These are phyloP conservation scores for Phoma sp. DNA, from an alignment of 2,329 filamentous ascomycete genomes.

Conservation along the genomic window DNA sequence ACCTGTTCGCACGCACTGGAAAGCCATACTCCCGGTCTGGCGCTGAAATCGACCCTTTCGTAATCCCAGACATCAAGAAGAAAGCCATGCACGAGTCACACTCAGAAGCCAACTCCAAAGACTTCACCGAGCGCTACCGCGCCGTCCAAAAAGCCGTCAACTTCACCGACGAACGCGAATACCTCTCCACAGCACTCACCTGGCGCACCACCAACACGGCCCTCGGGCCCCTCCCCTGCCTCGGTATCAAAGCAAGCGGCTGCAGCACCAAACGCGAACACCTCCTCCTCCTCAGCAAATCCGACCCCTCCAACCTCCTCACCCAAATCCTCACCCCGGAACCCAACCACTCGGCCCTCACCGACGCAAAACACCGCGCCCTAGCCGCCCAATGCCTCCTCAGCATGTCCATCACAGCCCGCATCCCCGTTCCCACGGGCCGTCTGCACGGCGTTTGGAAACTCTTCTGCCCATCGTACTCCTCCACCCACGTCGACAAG, in stretches of 20 bases:
- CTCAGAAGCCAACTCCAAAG: slow-evolving; percentile 20
- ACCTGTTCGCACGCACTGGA: slow-evolving; percentile 28
- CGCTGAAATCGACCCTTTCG: slow-evolving; percentile 24
- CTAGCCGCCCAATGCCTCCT: slow-evolving; percentile 28
- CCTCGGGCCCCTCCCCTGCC: slow-evolving; percentile 27
- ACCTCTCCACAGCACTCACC: slow-evolving; percentile 21
- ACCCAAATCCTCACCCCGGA: slow-evolving; percentile 4
- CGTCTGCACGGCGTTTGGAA: slow-evolving; percentile 32
- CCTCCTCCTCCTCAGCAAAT: slow-evolving; percentile 23
- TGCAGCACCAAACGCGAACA: slow-evolving; percentile 38
- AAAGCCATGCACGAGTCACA: slow-evolving; percentile 20
- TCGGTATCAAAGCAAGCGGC: slow-evolving; percentile 35
- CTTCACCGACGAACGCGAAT: slow-evolving; percentile 35
- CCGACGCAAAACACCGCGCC: slow-evolving; percentile 6
- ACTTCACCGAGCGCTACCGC: slow-evolving; percentile 27
- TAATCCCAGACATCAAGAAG: slow-evolving; percentile 8
- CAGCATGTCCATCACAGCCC: slow-evolving; percentile 22
- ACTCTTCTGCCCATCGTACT: slow-evolving; percentile 40
- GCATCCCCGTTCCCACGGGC: slow-evolving; percentile 37
- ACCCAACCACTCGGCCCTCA: slow-evolving; percentile 5
- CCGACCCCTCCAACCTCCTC: slow-evolving; percentile 12
- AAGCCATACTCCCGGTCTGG: slow-evolving; percentile 31
- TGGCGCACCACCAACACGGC: slow-evolving; percentile 19
- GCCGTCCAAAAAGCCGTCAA: slow-evolving; percentile 29
- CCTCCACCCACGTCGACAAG: slow-evolving; percentile 33